A percentile compares a stretch with the other conserved stretches of the same genome.
Evolutionary conservation across 306 rosid species (phyloP).

Genomic region (Casuarina glauca): DNA sequence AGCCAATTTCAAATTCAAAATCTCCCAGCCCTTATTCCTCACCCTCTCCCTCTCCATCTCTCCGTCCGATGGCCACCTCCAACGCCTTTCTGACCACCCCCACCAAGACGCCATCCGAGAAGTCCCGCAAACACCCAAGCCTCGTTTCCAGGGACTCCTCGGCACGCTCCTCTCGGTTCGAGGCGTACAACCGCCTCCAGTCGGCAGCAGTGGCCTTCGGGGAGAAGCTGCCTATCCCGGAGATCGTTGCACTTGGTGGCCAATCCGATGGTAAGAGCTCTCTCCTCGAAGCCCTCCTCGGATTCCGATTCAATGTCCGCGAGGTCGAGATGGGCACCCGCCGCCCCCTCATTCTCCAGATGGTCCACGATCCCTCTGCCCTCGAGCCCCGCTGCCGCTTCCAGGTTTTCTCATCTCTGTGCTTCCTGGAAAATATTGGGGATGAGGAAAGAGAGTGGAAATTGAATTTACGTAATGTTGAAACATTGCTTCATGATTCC

Average conservation of each 20-base stretch:
- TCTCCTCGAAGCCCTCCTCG: conserved; percentile 82
- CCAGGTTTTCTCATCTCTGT: conserved; percentile 47
- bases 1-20: conserved; percentile 39
- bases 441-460: too few species aligned
- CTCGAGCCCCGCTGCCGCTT: conserved; percentile 85
- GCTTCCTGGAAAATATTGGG: too few species aligned
- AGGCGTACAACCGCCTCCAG: conserved; percentile 93
- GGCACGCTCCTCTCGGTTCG: conserved; percentile 63
- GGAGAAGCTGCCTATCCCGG: conserved; percentile 89
- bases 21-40: not conserved
- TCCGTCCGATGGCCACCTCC: conserved; percentile 44
- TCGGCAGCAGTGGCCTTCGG: conserved; percentile 91
- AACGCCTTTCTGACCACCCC: conserved; percentile 43
- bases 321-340: conserved; percentile 99
- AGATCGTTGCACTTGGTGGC: conserved; percentile 87
- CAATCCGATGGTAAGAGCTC: conserved; percentile 95
- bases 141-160: conserved; percentile 26
- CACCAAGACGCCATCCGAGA: conserved; percentile 52
- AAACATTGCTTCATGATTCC: not conserved
- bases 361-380: conserved; percentile 91
- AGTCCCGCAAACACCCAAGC: conserved; percentile 37
- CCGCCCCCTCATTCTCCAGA: conserved; percentile 86
- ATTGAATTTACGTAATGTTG: not conserved
- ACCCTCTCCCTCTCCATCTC: conserved; percentile 6
- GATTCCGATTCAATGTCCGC: conserved; percentile 91